Evolutionary conservation across 2,329 filamentous ascomycete genomes (phyloP).

Genomic region (Mycosphaerella sp.): DNA sequence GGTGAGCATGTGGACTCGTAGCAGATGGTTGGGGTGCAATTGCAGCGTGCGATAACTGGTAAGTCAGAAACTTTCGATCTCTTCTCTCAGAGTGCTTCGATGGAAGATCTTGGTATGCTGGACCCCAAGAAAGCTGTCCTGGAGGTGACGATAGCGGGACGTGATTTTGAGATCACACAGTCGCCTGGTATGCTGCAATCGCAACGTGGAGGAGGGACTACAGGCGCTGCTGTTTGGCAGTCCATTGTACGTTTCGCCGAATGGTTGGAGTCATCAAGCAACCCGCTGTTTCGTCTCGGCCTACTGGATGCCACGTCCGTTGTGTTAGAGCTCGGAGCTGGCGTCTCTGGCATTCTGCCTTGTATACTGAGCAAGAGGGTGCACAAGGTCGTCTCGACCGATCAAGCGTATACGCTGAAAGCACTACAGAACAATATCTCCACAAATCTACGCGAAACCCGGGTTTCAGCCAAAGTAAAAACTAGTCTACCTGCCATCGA

Average conservation of each 20-base stretch:
- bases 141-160: constrained; percentile 49
- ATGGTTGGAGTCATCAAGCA: constrained; percentile 63
- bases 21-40: neutral
- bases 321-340: constrained; percentile 80
- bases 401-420: constrained; percentile 77
- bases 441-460: constrained; percentile 44
- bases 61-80: constrained; percentile 74
- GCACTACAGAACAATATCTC: constrained; percentile 70
- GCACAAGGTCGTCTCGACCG: constrained; percentile 67
- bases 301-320: constrained; percentile 51
- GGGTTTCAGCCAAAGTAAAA: constrained; percentile 1
- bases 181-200: constrained; percentile 77
- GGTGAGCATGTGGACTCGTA: constrained; percentile 12
- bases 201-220: constrained; percentile 64
- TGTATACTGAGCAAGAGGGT: constrained; percentile 59
- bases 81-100: constrained; percentile 69
- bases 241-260: constrained; percentile 75
- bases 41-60: constrained; percentile 12
- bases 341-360: constrained; percentile 74
- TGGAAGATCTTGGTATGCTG: constrained; percentile 76
- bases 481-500: constrained; percentile 17
- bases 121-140: constrained; percentile 61
- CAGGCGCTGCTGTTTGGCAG: constrained; percentile 81
- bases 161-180: constrained; percentile 71
- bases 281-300: constrained; percentile 54